phyloP scores from a whole-genome alignment of 305 asterid genomes.

The Lippia alba region DNA sequence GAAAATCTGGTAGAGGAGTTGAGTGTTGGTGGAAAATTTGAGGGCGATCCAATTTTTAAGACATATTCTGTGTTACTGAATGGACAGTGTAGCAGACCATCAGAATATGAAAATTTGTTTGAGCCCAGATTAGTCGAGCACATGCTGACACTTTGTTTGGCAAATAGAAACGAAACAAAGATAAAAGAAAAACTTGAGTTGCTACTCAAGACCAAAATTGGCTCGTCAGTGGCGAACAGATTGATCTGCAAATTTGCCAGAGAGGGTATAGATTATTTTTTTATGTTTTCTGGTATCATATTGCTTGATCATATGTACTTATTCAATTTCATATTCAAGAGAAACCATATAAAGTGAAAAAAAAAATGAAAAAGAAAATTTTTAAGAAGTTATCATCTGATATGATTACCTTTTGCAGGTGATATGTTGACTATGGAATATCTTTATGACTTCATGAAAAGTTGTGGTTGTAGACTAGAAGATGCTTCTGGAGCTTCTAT shows the following conservation, averaged over 20 bases:
- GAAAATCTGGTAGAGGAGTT: constrained; percentile 61
- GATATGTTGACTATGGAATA: constrained; percentile 54
- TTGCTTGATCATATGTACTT: neutral
- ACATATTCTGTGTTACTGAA: constrained; percentile 49
- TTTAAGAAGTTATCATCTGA: constrained; percentile 9
- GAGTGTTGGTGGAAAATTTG: constrained; percentile 44
- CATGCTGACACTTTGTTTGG: constrained; percentile 62
- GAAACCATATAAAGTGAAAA: neutral
- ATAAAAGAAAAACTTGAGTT: constrained; percentile 51
- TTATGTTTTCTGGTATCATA: neutral
- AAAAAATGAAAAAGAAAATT: too few relatives aligned
- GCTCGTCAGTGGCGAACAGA: constrained; percentile 63
- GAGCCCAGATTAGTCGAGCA: constrained; percentile 58
- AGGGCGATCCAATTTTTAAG: constrained; percentile 47
- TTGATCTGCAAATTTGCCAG: constrained; percentile 62
- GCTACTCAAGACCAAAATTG: constrained; percentile 65
- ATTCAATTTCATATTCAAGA: constrained; percentile 3
- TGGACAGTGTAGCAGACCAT: constrained; percentile 44
- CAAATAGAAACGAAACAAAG: constrained; percentile 48
- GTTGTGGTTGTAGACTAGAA: constrained; percentile 57
- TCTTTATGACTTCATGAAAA: constrained; percentile 63
- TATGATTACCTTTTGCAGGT: constrained; percentile 57
- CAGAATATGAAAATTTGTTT: constrained; percentile 41
- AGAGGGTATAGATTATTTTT: constrained; percentile 60
- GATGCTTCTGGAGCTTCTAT: constrained; percentile 70